Percentiles rank a stretch among this genome's conserved stretches.
Evolutionary conservation across 805 yeast genomes (phyloP).

Genomic region (Spencermartinsiella europaea): DNA sequence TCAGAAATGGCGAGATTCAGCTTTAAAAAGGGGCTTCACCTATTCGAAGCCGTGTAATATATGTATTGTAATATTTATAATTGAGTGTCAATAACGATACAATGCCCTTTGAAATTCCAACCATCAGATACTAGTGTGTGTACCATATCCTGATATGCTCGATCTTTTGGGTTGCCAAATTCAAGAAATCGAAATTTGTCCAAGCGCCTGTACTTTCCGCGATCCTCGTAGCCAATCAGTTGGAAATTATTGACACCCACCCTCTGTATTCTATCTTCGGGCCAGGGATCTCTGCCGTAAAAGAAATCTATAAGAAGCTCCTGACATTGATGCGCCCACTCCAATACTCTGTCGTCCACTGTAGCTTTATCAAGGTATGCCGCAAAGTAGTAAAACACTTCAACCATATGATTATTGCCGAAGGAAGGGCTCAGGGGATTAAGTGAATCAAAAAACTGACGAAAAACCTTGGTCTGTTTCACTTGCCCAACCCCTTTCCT

Average conservation of each 20-base stretch:
- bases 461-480: constrained; percentile 19
- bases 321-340: constrained; percentile 23
- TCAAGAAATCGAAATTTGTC: background rate
- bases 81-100: no score
- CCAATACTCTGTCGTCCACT: constrained; percentile 3
- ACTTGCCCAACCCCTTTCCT: background rate
- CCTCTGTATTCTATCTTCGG: constrained; percentile 8
- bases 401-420: constrained; percentile 34
- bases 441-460: constrained; percentile 29
- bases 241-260: background rate
- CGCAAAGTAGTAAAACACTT: constrained; percentile 28
- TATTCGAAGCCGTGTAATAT: background rate
- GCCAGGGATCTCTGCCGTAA: constrained; percentile 29
- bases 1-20: constrained; percentile 23
- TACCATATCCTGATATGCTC: background rate
- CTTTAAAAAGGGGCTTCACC: constrained; percentile 2
- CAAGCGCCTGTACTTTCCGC: background rate
- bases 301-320: constrained; percentile 25
- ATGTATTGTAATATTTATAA: background rate
- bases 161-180: background rate
- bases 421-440: constrained; percentile 26
- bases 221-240: background rate
- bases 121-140: background rate
- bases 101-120: no score
- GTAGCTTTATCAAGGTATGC: constrained; percentile 22